Conservation (phyloP, 2,329 filamentous ascomycete species). For the Aplosporella prunicola region DNA sequence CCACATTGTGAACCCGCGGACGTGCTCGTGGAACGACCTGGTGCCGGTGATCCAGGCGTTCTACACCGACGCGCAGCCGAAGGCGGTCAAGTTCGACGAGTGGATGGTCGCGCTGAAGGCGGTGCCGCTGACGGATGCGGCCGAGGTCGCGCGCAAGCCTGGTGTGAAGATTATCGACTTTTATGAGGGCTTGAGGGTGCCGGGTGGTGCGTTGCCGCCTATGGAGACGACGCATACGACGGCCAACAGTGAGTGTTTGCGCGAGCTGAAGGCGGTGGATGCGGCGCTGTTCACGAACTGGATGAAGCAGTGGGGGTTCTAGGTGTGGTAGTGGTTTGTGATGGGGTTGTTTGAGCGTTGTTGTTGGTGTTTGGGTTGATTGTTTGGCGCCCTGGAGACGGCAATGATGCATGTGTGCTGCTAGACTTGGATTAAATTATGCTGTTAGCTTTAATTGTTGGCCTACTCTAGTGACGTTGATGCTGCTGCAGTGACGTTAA, state of each 20-base stretch:
- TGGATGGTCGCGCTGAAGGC: slow-evolving; percentile 10
- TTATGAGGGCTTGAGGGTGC: slow-evolving; percentile 7
- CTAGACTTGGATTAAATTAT: too few relatives aligned
- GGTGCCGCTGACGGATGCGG: slow-evolving; percentile 7
- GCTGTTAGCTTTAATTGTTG: too few relatives aligned
- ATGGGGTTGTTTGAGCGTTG: too few relatives aligned
- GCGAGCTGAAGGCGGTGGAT: slow-evolving; percentile 7
- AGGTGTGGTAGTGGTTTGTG: too few relatives aligned
- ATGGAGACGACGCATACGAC: slow-evolving; percentile 2
- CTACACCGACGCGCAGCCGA: not conserved
- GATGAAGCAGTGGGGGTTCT: slow-evolving; percentile 9
- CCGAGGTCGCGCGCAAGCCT: slow-evolving; percentile 10
- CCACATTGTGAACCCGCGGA: slow-evolving; percentile 11
- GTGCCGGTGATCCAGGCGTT: slow-evolving; percentile 3
- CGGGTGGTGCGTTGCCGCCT: slow-evolving; percentile 6
- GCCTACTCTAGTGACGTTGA: too few relatives aligned
- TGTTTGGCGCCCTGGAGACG: too few relatives aligned
- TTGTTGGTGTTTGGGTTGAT: too few relatives aligned
- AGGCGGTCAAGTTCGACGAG: slow-evolving; percentile 3
- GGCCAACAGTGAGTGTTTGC: slow-evolving; percentile 1
- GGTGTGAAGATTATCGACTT: slow-evolving; percentile 14
- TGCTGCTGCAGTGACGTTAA: too few relatives aligned
- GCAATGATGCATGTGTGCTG: too few relatives aligned
- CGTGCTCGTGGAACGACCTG: slow-evolving; percentile 9
- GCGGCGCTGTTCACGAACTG: slow-evolving; percentile 6